Percentiles rank a stretch among this genome's conserved stretches.
These are phyloP conservation scores for Wakefieldia striispora DNA, from an alignment of 768 basidiomycete genomes.

Conservation along the genomic window DNA sequence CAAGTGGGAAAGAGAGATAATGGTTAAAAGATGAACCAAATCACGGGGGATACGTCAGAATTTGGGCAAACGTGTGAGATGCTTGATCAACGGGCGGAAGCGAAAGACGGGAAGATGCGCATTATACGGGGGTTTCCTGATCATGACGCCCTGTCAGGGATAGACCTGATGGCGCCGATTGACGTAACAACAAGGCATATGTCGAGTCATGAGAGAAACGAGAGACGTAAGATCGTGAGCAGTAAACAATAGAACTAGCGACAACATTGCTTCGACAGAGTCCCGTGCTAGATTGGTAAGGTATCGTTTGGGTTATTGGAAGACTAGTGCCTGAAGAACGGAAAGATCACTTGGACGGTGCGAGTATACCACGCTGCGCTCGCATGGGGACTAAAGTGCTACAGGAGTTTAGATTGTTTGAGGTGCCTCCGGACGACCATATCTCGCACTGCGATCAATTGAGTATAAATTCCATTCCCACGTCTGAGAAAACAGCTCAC, in stretches of 20 bases:
- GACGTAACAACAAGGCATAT: neutral
- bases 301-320: constrained; percentile 1
- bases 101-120: neutral
- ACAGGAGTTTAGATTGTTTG: constrained; percentile 69
- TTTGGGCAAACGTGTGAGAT: too few relatives aligned
- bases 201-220: constrained; percentile 2
- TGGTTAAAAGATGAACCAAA: constrained; percentile 4
- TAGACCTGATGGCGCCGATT: neutral
- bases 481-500: constrained; percentile 36
- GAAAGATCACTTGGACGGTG: neutral
- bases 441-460: constrained; percentile 55
- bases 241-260: constrained; percentile 10
- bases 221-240: constrained; percentile 6
- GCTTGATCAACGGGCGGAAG: neutral
- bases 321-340: constrained; percentile 4
- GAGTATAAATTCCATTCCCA: neutral
- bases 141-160: neutral
- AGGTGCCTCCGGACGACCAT: constrained; percentile 81
- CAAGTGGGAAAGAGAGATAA: neutral
- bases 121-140: too few relatives aligned
- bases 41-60: neutral
- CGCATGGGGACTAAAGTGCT: constrained; percentile 13
- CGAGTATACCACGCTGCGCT: neutral
- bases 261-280: constrained; percentile 14
- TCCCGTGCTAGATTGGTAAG: constrained; percentile 6